Conservation (phyloP, 768 basidiomycete species). For the Auriscalpium microsporum region DNA sequence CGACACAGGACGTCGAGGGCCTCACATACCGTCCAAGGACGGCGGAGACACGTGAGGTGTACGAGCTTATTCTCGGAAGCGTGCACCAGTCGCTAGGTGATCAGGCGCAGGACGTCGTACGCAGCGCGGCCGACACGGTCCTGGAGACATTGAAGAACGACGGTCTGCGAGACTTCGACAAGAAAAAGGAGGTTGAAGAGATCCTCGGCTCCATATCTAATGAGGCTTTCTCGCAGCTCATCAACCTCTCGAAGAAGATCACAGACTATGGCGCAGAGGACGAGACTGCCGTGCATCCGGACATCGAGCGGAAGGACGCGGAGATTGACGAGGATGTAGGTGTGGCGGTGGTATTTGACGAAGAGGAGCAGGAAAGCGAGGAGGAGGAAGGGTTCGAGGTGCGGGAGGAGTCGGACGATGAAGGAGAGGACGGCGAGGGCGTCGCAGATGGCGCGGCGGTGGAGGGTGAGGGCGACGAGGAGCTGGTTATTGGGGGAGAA, state of each 20-base stretch:
- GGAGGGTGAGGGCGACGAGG: conserved; percentile 53
- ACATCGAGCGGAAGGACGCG: conserved; percentile 71
- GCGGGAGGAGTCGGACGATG: conserved; percentile 70
- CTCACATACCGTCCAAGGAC: conserved; percentile 89
- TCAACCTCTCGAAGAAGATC: conserved; percentile 86
- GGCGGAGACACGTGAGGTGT: conserved; percentile 89
- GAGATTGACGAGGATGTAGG: conserved; percentile 95
- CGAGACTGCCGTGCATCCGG: conserved; percentile 68
- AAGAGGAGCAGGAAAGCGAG: conserved; percentile 91
- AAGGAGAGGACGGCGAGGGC: conserved; percentile 54
- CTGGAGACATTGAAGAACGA: conserved; percentile 86
- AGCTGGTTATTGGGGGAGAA: conserved; percentile 72
- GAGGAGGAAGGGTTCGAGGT: conserved; percentile 88
- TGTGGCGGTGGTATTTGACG: conserved; percentile 97
- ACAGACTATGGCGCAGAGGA: conserved; percentile 93
- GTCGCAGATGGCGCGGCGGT: conserved; percentile 36
- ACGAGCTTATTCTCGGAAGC: conserved; percentile 79
- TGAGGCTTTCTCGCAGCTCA: conserved; percentile 75
- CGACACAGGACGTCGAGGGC: conserved; percentile 89
- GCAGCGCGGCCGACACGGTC: conserved; percentile 90
- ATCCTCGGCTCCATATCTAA: conserved; percentile 57
- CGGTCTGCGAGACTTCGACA: conserved; percentile 89
- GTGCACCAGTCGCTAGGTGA: conserved; percentile 85
- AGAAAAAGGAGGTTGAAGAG: conserved; percentile 88
- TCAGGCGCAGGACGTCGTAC: conserved; percentile 92